Base-by-base conservation (phyloP, 2,329 filamentous ascomycete genomes). In the Curvularia sp. region DNA sequence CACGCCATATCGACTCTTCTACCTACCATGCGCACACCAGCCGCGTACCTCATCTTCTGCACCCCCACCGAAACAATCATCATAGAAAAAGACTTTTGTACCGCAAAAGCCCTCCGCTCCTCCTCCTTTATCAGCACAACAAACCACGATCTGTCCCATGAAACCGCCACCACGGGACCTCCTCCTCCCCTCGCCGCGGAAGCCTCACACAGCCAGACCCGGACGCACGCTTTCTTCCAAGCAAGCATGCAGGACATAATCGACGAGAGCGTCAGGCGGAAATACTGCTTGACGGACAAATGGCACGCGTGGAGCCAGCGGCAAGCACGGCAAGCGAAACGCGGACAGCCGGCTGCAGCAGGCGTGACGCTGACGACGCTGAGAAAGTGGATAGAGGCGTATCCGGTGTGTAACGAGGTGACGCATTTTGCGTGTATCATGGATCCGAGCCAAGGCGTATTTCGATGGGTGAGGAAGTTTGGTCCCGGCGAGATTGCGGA, bases 351-450 rank as follows among this genome's bases (percentile, higher is more conserved):
- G 5, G 36, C 54, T 13, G 57, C 53, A 18, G 38, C 12, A 3
- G 78, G 48, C 57, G 65, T 69, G 43, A 74, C 58, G 28, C 72
- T 65, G 58, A 69, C 73, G 9, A 74, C 79, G 28, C 65, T 86
- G 3, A 73, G 79, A 2, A 64, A 73, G 10, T 85, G 85, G 84
- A 74, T 86, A 8, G 74, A 76, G 21, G 74, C 74, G 13, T 83
- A 81, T 58, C 86, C 86, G 0, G 82, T 83, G 3, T 80, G 80
- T 15, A 88, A 87, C 65, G 82, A 86, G 54, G 78, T 77, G 34
- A 87, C 84, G 2, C 85, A 89, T 72, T 88, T 83, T 71, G 80
- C 81, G 3, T 80, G 80, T 19, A 73, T 88, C 27, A 81, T 89
- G 81, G 85, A 88, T 72, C 82, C 86, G 3, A 69, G 59, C 5